Evolutionary conservation across 176 grass and related monocot species (phyloP).

Genomic region (Lolium perenne): DNA sequence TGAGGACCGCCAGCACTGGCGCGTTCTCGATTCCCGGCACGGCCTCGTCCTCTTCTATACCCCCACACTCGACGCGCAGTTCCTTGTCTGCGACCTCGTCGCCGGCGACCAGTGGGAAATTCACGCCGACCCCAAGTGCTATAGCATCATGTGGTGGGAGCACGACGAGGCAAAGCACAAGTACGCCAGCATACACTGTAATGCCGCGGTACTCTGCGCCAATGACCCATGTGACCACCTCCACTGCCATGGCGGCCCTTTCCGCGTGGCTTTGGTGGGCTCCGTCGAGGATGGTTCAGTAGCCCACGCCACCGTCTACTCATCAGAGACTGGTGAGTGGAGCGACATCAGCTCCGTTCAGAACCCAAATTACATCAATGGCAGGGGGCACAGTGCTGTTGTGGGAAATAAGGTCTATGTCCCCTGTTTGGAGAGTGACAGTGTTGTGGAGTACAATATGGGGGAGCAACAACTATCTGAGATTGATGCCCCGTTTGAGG

Average conservation of each 20-base stretch:
- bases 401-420: not conserved
- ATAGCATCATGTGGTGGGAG: not conserved
- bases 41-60: conserved; percentile 15
- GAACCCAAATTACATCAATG: not conserved
- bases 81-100: not conserved
- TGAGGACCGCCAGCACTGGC: not conserved
- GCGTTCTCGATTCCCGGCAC: not conserved
- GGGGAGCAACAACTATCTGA: not conserved
- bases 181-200: not conserved
- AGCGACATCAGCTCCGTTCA: not conserved
- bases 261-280: conserved; percentile 5
- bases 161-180: too few species aligned
- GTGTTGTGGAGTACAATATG: not conserved
- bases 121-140: not conserved
- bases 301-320: not conserved
- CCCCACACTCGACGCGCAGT: not conserved
- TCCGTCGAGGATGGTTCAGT: not conserved
- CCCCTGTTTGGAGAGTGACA: not conserved
- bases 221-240: not conserved
- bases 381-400: not conserved
- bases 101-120: not conserved
- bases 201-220: not conserved
- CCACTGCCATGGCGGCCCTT: not conserved
- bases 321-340: not conserved
- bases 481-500: not conserved